These are phyloP conservation scores for Kodamaea sp. DNA, from an alignment of 1,139 yeast species.

Conservation along the genomic window DNA sequence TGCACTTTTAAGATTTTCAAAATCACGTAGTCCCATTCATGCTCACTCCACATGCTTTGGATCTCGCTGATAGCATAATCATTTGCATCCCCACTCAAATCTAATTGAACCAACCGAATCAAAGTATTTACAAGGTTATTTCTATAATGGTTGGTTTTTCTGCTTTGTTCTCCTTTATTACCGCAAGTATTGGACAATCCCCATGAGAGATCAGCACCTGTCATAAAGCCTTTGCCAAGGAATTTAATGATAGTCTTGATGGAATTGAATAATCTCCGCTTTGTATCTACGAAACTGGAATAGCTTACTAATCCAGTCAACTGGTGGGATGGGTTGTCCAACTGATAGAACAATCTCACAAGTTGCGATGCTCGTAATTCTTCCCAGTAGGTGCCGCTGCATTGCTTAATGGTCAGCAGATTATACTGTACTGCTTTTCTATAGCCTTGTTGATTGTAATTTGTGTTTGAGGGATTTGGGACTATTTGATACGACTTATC, in stretches of 20 bases:
- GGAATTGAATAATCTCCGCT: conserved; percentile 16
- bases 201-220: conserved; percentile 28
- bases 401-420: conserved; percentile 21
- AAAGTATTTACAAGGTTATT: conserved; percentile 37
- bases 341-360: conserved; percentile 31
- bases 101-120: conserved; percentile 23
- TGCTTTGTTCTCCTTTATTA: conserved; percentile 19
- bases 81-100: conserved; percentile 18
- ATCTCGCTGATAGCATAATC: conserved; percentile 27
- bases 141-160: conserved; percentile 33
- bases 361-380: conserved; percentile 40
- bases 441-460: not conserved
- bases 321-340: conserved; percentile 38
- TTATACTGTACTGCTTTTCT: conserved; percentile 21
- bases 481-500: conserved; percentile 33
- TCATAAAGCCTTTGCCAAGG: conserved; percentile 29
- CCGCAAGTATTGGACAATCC: conserved; percentile 38
- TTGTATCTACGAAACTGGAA: conserved; percentile 22
- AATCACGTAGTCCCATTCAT: conserved; percentile 33
- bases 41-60: conserved; percentile 13
- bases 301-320: conserved; percentile 37
- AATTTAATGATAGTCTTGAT: conserved; percentile 23
- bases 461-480: conserved; percentile 16
- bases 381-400: conserved; percentile 31
- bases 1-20: conserved; percentile 32